These are phyloP conservation scores for Phytophthora constricta DNA, from an alignment of 352 stramenopile genomes.

Conservation along the genomic window DNA sequence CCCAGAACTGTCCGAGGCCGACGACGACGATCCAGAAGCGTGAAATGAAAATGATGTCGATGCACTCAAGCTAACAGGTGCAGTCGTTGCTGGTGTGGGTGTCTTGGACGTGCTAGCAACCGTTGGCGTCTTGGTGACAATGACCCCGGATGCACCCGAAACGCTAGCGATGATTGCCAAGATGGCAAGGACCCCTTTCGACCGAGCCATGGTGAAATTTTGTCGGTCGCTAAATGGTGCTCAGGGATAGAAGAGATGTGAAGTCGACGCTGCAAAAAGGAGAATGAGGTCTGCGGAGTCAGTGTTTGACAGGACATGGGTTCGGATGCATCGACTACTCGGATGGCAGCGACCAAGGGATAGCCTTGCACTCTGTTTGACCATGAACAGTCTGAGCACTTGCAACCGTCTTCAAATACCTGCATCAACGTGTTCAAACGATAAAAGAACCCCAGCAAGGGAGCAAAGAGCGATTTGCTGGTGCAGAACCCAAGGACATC, in stretches of 20 bases:
- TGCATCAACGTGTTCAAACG: background rate
- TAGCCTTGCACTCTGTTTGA: no score
- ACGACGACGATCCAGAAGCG: background rate
- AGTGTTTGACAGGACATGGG: no score
- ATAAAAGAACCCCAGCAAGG: conserved; percentile 1
- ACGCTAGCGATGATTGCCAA: background rate
- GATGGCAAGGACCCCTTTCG: background rate
- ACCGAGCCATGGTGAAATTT: background rate
- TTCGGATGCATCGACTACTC: conserved; percentile 1
- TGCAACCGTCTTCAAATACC: background rate
- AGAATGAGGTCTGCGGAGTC: background rate
- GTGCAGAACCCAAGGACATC: background rate
- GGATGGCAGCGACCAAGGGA: background rate
- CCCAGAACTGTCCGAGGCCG: no score
- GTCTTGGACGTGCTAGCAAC: background rate
- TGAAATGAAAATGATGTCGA: background rate
- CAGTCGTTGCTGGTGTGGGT: background rate
- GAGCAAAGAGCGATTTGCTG: background rate
- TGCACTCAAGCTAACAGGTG: background rate
- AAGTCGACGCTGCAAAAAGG: background rate
- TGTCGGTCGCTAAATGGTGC: no score
- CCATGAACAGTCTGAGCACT: no score
- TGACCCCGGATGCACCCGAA: background rate
- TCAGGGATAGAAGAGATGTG: conserved; percentile 2
- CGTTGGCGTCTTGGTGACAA: background rate